phyloP scores from a whole-genome alignment of 768 basidiomycete species.

The Calocybe gangraenosa region DNA sequence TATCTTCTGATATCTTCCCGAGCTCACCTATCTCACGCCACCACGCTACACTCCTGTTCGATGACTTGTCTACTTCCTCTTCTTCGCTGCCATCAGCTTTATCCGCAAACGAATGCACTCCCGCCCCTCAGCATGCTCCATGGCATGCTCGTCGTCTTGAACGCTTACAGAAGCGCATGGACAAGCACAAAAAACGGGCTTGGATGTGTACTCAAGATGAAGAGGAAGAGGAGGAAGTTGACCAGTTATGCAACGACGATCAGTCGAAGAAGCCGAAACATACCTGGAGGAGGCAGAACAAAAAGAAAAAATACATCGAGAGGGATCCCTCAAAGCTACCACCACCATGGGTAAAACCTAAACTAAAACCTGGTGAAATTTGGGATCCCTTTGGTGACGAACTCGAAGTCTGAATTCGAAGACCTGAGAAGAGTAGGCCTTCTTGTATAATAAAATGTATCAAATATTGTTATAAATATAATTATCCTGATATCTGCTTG shows the following conservation, averaged over 20 bases:
- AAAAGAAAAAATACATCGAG: not conserved
- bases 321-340: not conserved
- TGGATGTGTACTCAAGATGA: slow-evolving; percentile 30
- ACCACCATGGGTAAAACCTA: slow-evolving; percentile 9
- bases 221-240: slow-evolving; percentile 17
- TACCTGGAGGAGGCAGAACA: slow-evolving; percentile 2
- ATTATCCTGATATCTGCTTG: no score
- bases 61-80: slow-evolving; percentile 3
- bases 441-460: no score
- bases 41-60: slow-evolving; percentile 5
- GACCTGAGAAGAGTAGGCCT: no score
- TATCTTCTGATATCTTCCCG: slow-evolving; percentile 10
- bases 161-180: slow-evolving; percentile 27
- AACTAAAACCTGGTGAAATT: slow-evolving; percentile 16
- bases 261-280: not conserved
- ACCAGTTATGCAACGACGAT: slow-evolving; percentile 9
- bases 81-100: slow-evolving; percentile 12
- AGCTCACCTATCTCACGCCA: slow-evolving; percentile 3
- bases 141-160: slow-evolving; percentile 30
- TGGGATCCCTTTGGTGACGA: slow-evolving; percentile 30
- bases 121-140: slow-evolving; percentile 31
- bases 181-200: slow-evolving; percentile 27
- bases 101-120: slow-evolving; percentile 12
- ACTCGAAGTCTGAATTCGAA: slow-evolving; percentile 18
- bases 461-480: no score